A percentile compares a stretch with the other conserved stretches of the same genome.
These are phyloP conservation scores for Neoconidiobolus thromboides DNA, from an alignment of 371 early-diverging fungal species.

Conservation along the genomic window DNA sequence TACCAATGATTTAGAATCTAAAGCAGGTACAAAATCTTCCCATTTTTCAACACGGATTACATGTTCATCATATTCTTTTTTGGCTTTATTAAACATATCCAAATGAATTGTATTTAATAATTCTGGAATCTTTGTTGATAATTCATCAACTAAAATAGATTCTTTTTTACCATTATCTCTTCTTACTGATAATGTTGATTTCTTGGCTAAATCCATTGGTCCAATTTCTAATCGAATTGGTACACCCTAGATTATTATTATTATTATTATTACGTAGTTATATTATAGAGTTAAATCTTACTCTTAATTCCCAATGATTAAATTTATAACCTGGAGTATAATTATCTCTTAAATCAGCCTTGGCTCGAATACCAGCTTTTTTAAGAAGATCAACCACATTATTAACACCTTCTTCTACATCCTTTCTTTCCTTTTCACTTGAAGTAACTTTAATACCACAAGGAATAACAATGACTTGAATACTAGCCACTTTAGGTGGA, in stretches of 20 bases:
- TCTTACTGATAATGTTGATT: conserved; percentile 68
- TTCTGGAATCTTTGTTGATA: conserved; percentile 35
- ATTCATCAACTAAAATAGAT: conserved; percentile 37
- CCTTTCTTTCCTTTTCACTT: conserved; percentile 42
- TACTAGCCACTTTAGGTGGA: conserved; percentile 89
- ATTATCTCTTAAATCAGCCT: conserved; percentile 80
- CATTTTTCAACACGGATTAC: conserved; percentile 62
- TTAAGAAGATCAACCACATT: conserved; percentile 51
- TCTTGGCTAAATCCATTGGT: conserved; percentile 84
- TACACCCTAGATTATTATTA: conserved; percentile 48
- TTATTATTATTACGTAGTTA: conserved; percentile 2
- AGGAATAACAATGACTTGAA: conserved; percentile 92
- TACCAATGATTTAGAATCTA: conserved; percentile 78
- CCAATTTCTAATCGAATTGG: conserved; percentile 98
- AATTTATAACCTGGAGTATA: conserved; percentile 98
- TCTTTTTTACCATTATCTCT: conserved; percentile 68
- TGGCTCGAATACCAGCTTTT: conserved; percentile 67
- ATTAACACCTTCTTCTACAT: conserved; percentile 45
- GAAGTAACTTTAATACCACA: conserved; percentile 91
- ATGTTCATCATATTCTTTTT: conserved; percentile 53
- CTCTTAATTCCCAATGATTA: conserved; percentile 96
- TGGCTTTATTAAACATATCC: conserved; percentile 86
- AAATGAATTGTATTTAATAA: conserved; percentile 74
- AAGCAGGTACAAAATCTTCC: conserved; percentile 80
- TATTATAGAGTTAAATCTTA: conserved; percentile 15